phyloP scores from a whole-genome alignment of 2,329 filamentous ascomycete genomes.

The Hyphodiscus sp. region DNA sequence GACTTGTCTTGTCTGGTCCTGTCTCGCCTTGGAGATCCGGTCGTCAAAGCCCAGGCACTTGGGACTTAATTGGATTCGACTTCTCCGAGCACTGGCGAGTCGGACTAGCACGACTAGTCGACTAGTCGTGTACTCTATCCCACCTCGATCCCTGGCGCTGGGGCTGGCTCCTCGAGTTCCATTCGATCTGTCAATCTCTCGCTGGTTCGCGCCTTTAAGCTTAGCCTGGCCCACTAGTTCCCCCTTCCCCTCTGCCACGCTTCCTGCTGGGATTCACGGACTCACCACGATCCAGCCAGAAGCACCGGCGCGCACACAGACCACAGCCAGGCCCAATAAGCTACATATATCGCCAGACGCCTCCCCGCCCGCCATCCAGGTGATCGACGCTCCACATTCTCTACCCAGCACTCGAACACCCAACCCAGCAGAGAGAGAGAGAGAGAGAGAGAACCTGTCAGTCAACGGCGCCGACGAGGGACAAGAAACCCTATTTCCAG shows the following conservation, averaged over 20 bases:
- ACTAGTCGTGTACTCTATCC: too few relatives aligned
- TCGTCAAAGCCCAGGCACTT: too few relatives aligned
- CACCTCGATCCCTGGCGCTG: too few relatives aligned
- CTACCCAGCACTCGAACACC: constrained; percentile 3
- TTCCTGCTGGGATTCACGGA: constrained; percentile 21
- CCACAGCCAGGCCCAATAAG: constrained; percentile 26
- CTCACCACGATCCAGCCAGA: constrained; percentile 10
- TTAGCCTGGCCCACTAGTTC: too few relatives aligned
- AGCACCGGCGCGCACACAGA: constrained; percentile 15
- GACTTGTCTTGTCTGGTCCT: too few relatives aligned
- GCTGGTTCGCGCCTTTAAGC: too few relatives aligned
- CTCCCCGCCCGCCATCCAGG: constrained; percentile 32
- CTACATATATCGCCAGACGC: constrained; percentile 30
- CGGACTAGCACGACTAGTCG: too few relatives aligned
- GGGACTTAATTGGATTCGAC: too few relatives aligned
- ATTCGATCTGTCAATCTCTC: too few relatives aligned
- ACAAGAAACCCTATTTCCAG: background rate
- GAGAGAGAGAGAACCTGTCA: constrained; percentile 13
- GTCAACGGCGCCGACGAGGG: constrained; percentile 9
- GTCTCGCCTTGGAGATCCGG: background rate
- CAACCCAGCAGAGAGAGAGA: too few relatives aligned
- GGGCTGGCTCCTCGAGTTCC: too few relatives aligned
- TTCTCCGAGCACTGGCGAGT: too few relatives aligned
- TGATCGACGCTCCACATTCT: constrained; percentile 35
- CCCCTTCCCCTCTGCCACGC: constrained; percentile 12